These are phyloP conservation scores for Eucalyptus coolabah DNA, from an alignment of 345 rosid genomes.

Conservation along the genomic window DNA sequence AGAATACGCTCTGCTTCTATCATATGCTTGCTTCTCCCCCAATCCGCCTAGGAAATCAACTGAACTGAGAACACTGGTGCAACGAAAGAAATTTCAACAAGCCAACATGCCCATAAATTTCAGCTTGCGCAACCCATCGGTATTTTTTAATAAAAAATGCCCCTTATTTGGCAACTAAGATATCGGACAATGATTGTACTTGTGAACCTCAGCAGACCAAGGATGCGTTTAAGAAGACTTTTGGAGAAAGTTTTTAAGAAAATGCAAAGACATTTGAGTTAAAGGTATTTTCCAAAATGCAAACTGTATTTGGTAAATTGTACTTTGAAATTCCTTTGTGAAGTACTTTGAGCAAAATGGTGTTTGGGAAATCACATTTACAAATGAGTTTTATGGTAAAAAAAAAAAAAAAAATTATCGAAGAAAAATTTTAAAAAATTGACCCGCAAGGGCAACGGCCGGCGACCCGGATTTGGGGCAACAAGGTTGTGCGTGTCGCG, in stretches of 20 bases:
- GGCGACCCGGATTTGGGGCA: too few relatives aligned
- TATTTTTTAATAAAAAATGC: background rate
- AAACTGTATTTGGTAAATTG: too few relatives aligned
- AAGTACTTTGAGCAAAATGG: too few relatives aligned
- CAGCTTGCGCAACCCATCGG: background rate
- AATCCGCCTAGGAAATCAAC: conserved; percentile 51
- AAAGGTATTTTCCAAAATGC: too few relatives aligned
- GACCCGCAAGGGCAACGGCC: accelerated
- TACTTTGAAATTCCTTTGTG: too few relatives aligned
- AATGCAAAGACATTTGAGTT: too few relatives aligned
- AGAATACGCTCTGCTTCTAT: conserved; percentile 83
- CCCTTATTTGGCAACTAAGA: background rate
- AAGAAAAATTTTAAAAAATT: too few relatives aligned
- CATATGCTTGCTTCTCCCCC: conserved; percentile 96
- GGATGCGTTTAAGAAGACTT: too few relatives aligned
- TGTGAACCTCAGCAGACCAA: background rate
- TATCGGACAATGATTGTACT: background rate
- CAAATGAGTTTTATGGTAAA: too few relatives aligned
- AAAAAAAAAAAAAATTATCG: too few relatives aligned
- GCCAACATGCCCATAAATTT: background rate
- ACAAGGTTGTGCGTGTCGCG: accelerated
- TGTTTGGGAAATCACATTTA: too few relatives aligned
- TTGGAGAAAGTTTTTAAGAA: too few relatives aligned
- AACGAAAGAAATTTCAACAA: background rate
- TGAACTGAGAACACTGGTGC: background rate